Conservation (phyloP, 495 filamentous ascomycete genomes). For the Neurospora cerealis region DNA sequence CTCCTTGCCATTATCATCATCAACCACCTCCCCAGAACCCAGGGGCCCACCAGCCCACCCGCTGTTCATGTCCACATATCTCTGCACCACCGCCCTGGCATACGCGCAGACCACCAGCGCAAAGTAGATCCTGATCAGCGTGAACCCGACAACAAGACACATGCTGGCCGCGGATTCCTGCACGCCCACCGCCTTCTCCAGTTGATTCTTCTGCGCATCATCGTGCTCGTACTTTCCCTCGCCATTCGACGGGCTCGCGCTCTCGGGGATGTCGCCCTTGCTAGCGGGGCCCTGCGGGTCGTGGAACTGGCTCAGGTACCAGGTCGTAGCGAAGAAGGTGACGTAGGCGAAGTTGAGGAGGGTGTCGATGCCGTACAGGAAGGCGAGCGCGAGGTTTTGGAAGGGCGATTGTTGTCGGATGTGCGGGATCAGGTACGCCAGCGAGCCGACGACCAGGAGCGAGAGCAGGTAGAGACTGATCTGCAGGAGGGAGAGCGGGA, state of each 20-base stretch:
- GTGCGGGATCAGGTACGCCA: conserved; percentile 55
- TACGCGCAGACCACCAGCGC: conserved; percentile 70
- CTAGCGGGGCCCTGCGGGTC: conserved; percentile 5
- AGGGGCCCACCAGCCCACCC: conserved; percentile 18
- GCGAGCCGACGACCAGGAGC: conserved; percentile 51
- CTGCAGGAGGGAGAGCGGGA: conserved; percentile 50
- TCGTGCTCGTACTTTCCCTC: conserved; percentile 1
- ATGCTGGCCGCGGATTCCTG: conserved; percentile 68
- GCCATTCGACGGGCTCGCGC: conserved; percentile 15
- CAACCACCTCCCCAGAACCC: conserved; percentile 3
- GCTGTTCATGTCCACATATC: conserved; percentile 42
- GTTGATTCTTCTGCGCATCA: neutral
- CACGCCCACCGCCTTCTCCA: conserved; percentile 41
- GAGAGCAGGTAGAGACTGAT: conserved; percentile 80
- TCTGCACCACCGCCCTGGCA: conserved; percentile 60
- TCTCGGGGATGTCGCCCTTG: conserved; percentile 1
- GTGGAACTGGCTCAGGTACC: conserved; percentile 63
- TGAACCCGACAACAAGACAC: conserved; percentile 58
- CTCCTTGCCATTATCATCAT: conserved; percentile 24
- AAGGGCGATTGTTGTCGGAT: conserved; percentile 60
- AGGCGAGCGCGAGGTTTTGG: conserved; percentile 60
- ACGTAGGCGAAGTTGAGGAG: conserved; percentile 71
- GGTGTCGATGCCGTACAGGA: conserved; percentile 71
- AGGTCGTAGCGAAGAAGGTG: conserved; percentile 64
- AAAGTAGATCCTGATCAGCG: conserved; percentile 66